Base-by-base conservation (phyloP, 2,329 filamentous ascomycete genomes). In the Trichoderma sp. region DNA sequence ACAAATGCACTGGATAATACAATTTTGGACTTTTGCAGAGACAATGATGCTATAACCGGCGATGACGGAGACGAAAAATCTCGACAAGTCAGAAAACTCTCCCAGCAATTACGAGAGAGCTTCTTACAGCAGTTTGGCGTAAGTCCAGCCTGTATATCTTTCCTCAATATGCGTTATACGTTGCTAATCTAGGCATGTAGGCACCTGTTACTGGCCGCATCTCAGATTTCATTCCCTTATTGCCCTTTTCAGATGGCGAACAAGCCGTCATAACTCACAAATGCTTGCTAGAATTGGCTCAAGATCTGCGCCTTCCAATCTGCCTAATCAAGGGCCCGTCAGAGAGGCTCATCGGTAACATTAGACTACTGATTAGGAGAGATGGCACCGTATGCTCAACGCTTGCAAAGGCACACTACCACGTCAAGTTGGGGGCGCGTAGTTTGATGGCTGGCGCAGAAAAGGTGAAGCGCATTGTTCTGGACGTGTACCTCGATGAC, bases 1-100 rank as follows among this genome's bases (percentile, higher is more conserved):
- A 85, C 83, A 0, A 85, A 85, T 60, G 75, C 76, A 11, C 73
- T 81, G 2, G 81, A 84, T 59, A 60, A 73, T 0, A 74, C 61
- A 0, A 84, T 85, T 34, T 75, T 78, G 5, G 65, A 73, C 0
- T 85, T 83, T 67, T 84, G 78, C 68, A 70, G 76, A 1, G 32
- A 66, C 0, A 52, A 69, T 34, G 21, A 52, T 1, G 55, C 16
- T 8, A 43, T 69, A 8, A 24, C 18, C 2, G 46, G 54, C 4
- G 55, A 66, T 26, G 55, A 66, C 11, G 26, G 24, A 6, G 28
- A 21, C 1, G 55, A 65, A 13, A 55, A 26, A 24, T 4, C 46
- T n/a, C 68, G 55, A 2, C 46, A 59, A 26, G 24, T 37, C 5
- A 46, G 21, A 32, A 60, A 66, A 34, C 60, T 69, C 26, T 18